Evolutionary conservation across 768 basidiomycete species (phyloP), one percentile per base, ranked within the genome.

Genomic region (Hygrophorus pudorinus): DNA sequence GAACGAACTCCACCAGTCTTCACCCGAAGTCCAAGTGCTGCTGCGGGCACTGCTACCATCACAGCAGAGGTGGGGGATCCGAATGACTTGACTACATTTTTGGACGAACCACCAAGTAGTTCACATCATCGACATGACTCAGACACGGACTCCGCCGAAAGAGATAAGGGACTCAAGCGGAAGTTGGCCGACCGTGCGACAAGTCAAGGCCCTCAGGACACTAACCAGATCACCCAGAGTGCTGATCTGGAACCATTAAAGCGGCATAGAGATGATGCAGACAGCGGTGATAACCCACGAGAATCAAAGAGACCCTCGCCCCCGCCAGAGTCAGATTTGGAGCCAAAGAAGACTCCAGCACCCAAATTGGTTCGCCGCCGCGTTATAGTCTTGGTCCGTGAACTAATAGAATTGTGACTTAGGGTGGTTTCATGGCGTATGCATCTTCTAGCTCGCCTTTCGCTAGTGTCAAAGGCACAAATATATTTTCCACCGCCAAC

Each of bases 361-460:
- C 62, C 67, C 16, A 72, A 78, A 61, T 53, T 68, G 45, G 80
- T 79, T 51, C 47, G 73, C 67, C 29, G 38, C n/a, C 17, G 44
- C 47, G 30, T 46, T 46, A 43, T 50, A 46, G 38, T 49, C 39
- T 44, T 40, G 40, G 51, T 6, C 24, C 47, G 43, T 11, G 31
- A 24, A 38, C 39, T 40, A 44, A 48, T 33, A 37, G 41, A 14
- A 20, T 21, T 45, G 42, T 48, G 27, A 41, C 37, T 36, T 43
- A 83, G 82, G 65, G 74, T 42, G 85, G 85, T 18, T 89, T 89
- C 59, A 79, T 81, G 73, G 81, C 84, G 2, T 89, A 86, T 53
- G 85, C 85, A 10, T 80, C 83, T 2, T 65, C 75, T 9, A 72
- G 67, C 44, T 87, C 85, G 2, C 85, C 85, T 4, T 88, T 88